phyloP scores from a whole-genome alignment of 805 yeast species.

The Peterozyma toletana region DNA sequence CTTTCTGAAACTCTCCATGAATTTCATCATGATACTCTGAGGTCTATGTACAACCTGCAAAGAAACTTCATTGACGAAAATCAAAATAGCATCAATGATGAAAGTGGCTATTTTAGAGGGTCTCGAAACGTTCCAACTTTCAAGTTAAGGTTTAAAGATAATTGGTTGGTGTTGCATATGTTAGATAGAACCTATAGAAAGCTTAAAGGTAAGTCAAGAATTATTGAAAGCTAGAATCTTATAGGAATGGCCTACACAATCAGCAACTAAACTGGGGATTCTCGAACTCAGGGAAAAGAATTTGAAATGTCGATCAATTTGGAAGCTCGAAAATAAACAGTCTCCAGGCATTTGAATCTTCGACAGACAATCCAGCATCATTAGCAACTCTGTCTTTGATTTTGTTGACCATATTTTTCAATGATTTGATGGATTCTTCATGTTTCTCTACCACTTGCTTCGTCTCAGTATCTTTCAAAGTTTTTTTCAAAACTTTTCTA shows the following conservation, averaged over 20 bases:
- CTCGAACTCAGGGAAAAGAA: background rate
- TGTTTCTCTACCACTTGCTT: conserved; percentile 58
- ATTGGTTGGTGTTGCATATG: background rate
- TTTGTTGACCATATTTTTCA: conserved; percentile 3
- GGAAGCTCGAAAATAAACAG: conserved; percentile 5
- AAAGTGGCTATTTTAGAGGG: too few species aligned
- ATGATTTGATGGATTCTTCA: conserved; percentile 29
- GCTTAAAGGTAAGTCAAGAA: too few species aligned
- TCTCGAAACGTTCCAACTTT: background rate
- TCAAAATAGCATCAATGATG: too few species aligned
- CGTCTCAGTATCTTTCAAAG: conserved; percentile 54
- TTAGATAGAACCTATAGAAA: background rate
- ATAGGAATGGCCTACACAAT: too few species aligned
- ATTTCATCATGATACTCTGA: too few species aligned
- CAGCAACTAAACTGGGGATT: background rate
- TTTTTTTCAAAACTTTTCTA: conserved; percentile 34
- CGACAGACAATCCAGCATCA: background rate
- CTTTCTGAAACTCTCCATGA: too few species aligned
- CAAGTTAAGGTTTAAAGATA: background rate
- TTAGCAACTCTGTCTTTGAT: conserved; percentile 1
- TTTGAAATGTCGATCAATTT: background rate
- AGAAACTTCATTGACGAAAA: too few species aligned
- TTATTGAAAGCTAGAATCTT: too few species aligned
- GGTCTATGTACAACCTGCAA: too few species aligned
- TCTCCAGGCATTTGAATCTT: conserved; percentile 4